Base-by-base conservation (phyloP, 805 yeast genomes). In the Pichia gijzeniarum region DNA sequence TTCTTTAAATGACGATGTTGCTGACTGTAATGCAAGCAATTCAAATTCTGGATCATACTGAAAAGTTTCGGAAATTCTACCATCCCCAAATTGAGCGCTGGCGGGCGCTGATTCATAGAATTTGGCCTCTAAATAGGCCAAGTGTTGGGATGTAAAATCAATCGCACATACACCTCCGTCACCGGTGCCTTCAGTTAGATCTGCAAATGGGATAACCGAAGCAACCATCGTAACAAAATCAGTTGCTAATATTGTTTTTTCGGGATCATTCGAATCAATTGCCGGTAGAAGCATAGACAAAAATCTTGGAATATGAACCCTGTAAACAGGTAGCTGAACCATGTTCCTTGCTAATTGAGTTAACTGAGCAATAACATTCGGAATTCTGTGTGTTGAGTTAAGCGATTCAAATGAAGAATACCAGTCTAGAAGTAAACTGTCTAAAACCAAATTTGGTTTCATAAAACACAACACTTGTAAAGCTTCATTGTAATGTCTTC, bases 241-340 rank as follows among this genome's bases (percentile, higher is more conserved):
- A 35, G 90, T 64, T 0, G 95, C 75, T 42, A 78, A 73, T 14
- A 80, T 70, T 0, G 96, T 82, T 58, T 90, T 77, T 13, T 70
- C 72, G 40, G 88, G 71, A 62, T 93, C 99, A 59, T 90, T 93
- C 0, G 90, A 77, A 59, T 93, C 98, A 25, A 93, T 79, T 27
- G 93, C 96, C 0, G 89, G 85, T 7, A 89, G 61, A 2, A 82
- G 67, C 61, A 87, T 71, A 22, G 80, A 76, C 34, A 90, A 60
- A 14, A 93, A 68, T 44, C 95, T 76, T 0, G 95, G 78, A 12
- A 88, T 67, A 56, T 93, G 99, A 12, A 86, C 79, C 37, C 96
- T 69, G 58, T 75, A 87, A 2, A 79, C 62, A 1, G 82, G 82
- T 2, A 76, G 70, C 6, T 67, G 59, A 0, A 84, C 80, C 71